phyloP scores from a whole-genome alignment of 2,329 filamentous ascomycete species.

The Hypocreales sp. region DNA sequence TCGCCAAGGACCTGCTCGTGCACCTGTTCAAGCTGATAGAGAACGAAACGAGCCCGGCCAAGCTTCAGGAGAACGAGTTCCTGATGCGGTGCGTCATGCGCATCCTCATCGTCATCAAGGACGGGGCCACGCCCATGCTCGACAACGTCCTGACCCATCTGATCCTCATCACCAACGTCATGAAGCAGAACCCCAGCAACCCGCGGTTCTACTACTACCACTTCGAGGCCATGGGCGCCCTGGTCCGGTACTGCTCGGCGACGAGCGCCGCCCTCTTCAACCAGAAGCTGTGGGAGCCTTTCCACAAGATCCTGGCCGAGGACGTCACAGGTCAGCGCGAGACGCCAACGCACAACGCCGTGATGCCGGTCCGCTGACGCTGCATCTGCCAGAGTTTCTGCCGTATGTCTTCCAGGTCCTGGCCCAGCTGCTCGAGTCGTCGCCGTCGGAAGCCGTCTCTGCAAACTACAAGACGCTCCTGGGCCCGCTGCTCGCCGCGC shows the following conservation, averaged over 20 bases:
- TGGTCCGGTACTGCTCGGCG: conserved; percentile 54
- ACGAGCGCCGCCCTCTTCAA: conserved; percentile 61
- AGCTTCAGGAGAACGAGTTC: conserved; percentile 98
- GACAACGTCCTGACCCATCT: conserved; percentile 73
- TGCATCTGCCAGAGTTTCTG: conserved; percentile 61
- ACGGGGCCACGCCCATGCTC: conserved; percentile 57
- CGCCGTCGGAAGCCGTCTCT: conserved; percentile 63
- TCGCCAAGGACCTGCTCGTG: conserved; percentile 72
- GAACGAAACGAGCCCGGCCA: conserved; percentile 68
- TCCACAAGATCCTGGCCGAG: conserved; percentile 63
- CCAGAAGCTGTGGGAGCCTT: conserved; percentile 65
- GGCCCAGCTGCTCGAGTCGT: conserved; percentile 75
- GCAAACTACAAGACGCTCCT: conserved; percentile 70
- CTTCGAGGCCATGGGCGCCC: conserved; percentile 83
- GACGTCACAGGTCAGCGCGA: conserved; percentile 55
- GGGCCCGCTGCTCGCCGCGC: conserved; percentile 61
- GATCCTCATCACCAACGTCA: conserved; percentile 78
- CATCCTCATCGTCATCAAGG: conserved; percentile 85
- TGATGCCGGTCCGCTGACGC: too few relatives aligned
- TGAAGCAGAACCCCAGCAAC: conserved; percentile 91
- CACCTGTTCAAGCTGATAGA: conserved; percentile 88
- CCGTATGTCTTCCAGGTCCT: conserved; percentile 96
- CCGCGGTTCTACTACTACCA: conserved; percentile 97
- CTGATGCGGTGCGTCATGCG: conserved; percentile 98
- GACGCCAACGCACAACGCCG: too few relatives aligned